Evolutionary conservation across 148 eudicot species (phyloP).

Genomic region (Vaccinium macrocarpon): DNA sequence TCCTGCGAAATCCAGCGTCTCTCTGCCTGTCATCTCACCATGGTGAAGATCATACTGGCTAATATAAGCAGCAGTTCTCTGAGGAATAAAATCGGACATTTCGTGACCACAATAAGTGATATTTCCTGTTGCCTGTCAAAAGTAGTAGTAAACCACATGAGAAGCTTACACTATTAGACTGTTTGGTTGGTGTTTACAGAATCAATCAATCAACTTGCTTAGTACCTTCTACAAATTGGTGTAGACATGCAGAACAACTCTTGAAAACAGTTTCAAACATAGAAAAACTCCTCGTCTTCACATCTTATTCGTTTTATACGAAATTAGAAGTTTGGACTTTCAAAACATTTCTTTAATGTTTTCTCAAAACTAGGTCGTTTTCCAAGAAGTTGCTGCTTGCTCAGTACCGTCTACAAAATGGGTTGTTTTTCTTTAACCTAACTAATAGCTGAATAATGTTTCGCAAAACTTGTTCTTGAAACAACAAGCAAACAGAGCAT

Average conservation of each 20-base stretch:
- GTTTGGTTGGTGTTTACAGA: not conserved
- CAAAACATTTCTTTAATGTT: not conserved
- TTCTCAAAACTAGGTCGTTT: not conserved
- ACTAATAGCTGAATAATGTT: not conserved
- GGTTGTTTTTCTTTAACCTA: not conserved
- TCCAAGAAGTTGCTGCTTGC: not conserved
- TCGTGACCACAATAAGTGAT: slow-evolving; percentile 48
- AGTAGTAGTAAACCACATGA: not conserved
- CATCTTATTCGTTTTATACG: not conserved
- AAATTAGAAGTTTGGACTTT: not conserved
- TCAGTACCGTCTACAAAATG: not conserved
- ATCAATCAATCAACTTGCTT: not conserved
- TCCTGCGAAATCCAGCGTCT: slow-evolving; percentile 43
- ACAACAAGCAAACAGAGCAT: not conserved
- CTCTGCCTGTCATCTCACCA: slow-evolving; percentile 54
- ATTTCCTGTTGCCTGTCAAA: slow-evolving; percentile 27
- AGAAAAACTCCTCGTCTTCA: not conserved
- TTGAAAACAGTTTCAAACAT: not conserved
- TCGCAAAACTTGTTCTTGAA: not conserved
- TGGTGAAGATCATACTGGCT: slow-evolving; percentile 55
- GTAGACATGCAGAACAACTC: not conserved
- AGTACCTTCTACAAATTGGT: not conserved
- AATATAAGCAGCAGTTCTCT: slow-evolving; percentile 47
- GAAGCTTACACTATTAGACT: not conserved
- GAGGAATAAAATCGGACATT: slow-evolving; percentile 39